phyloP scores from a whole-genome alignment of 495 filamentous ascomycete species.

The Podospora appendiculata region DNA sequence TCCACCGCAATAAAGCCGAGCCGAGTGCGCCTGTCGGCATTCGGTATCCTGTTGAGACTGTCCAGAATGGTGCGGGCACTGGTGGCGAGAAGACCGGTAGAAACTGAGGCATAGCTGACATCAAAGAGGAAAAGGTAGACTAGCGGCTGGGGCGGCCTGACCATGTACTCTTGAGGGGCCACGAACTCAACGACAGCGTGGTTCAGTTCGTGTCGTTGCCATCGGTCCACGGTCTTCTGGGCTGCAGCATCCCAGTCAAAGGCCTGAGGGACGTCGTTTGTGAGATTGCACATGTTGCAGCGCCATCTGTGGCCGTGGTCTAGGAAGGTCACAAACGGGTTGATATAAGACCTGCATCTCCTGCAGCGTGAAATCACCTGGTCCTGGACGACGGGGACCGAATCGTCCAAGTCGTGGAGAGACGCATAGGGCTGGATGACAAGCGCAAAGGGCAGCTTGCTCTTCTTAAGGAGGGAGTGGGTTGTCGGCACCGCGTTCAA shows the following conservation, averaged over 20 bases:
- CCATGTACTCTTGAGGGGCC: slow-evolving; percentile 98
- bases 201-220: slow-evolving; percentile 86
- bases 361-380: slow-evolving; percentile 95
- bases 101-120: slow-evolving; percentile 87
- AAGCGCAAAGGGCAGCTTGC: slow-evolving; percentile 87
- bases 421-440: slow-evolving; percentile 93
- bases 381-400: slow-evolving; percentile 85
- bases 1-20: slow-evolving; percentile 95
- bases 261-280: slow-evolving; percentile 95
- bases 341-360: slow-evolving; percentile 94
- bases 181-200: slow-evolving; percentile 94
- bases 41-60: slow-evolving; percentile 92
- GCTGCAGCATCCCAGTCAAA: slow-evolving; percentile 95
- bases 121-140: slow-evolving; percentile 98
- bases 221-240: slow-evolving; percentile 83
- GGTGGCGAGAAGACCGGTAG: slow-evolving; percentile 89
- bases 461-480: slow-evolving; percentile 88
- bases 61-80: slow-evolving; percentile 90
- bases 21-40: slow-evolving; percentile 86
- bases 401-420: slow-evolving; percentile 86
- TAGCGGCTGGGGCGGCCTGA: slow-evolving; percentile 89
- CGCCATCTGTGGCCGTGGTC: slow-evolving; percentile 97
- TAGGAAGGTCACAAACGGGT: slow-evolving; percentile 91
- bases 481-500: slow-evolving; percentile 89
- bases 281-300: slow-evolving; percentile 99